phyloP scores from a whole-genome alignment of 2,329 filamentous ascomycete genomes.

The Fusarium vanettenii region DNA sequence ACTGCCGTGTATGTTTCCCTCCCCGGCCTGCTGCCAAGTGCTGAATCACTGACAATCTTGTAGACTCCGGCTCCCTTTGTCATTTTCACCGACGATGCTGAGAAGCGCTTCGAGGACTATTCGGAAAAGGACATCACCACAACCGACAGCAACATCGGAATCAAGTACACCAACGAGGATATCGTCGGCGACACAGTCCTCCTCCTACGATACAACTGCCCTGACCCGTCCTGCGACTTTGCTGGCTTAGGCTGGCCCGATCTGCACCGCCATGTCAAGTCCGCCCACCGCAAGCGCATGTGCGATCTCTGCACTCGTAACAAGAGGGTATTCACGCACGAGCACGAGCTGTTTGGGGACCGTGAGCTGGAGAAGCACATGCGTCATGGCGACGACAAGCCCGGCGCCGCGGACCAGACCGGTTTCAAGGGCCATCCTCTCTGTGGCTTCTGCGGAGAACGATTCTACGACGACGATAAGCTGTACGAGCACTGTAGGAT shows the following conservation, averaged over 20 bases:
- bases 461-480: slow-evolving; percentile 97
- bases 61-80: slow-evolving; percentile 81
- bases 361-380: slow-evolving; percentile 88
- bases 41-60: slow-evolving; percentile 31
- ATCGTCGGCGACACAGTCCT: slow-evolving; percentile 93
- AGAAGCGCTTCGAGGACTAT: slow-evolving; percentile 90
- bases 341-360: slow-evolving; percentile 90
- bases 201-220: slow-evolving; percentile 93
- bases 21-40: not conserved
- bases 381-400: slow-evolving; percentile 88
- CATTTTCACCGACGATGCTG: slow-evolving; percentile 88
- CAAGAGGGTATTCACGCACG: slow-evolving; percentile 98
- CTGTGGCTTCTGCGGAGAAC: slow-evolving; percentile 89
- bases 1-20: slow-evolving; percentile 79
- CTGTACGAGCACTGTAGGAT: slow-evolving; percentile 93
- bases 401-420: slow-evolving; percentile 89
- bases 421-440: slow-evolving; percentile 97
- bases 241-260: slow-evolving; percentile 76
- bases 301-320: slow-evolving; percentile 91
- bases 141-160: slow-evolving; percentile 86
- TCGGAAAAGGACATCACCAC: slow-evolving; percentile 77
- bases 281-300: slow-evolving; percentile 86
- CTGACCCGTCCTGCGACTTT: slow-evolving; percentile 81
- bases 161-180: slow-evolving; percentile 88
- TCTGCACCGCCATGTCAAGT: slow-evolving; percentile 80